Percentiles rank a stretch among this genome's conserved stretches.
phyloP scores from a whole-genome alignment of 495 filamentous ascomycete genomes.

The Penicillium malachiteum region DNA sequence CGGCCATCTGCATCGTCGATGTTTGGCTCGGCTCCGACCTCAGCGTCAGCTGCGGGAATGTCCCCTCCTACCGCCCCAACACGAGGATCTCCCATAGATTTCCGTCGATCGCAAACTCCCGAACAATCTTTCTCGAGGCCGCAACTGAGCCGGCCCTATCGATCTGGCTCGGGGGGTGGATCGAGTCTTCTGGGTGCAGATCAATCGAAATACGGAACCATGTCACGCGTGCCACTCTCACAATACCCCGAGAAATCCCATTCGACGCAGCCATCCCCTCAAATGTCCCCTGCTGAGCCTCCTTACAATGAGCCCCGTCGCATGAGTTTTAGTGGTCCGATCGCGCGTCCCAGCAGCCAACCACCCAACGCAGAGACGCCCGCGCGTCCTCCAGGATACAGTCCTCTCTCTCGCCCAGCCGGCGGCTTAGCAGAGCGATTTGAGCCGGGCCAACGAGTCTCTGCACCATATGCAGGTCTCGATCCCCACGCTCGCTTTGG shows the following conservation, averaged over 20 bases:
- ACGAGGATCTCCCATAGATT: conserved; percentile 52
- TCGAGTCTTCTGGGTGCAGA: conserved; percentile 30
- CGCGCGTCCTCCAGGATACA: conserved; percentile 35
- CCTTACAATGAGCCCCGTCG: conserved; percentile 38
- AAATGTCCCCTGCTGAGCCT: conserved; percentile 35
- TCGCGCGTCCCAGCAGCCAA: conserved; percentile 44
- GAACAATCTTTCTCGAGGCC: conserved; percentile 52
- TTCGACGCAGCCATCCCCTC: conserved; percentile 43
- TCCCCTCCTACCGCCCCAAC: conserved; percentile 47
- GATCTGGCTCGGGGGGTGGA: conserved; percentile 45
- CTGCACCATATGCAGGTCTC: conserved; percentile 30
- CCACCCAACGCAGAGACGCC: conserved; percentile 41
- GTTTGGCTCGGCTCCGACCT: conserved; percentile 31
- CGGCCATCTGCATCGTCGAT: conserved; percentile 51
- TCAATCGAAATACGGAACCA: conserved; percentile 35
- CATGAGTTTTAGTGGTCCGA: conserved; percentile 41
- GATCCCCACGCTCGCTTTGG: conserved; percentile 32
- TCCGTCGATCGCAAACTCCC: conserved; percentile 72
- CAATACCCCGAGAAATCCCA: conserved; percentile 42
- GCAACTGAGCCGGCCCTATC: conserved; percentile 36
- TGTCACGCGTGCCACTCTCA: conserved; percentile 31
- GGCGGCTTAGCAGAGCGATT: conserved; percentile 29
- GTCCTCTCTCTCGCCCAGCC: conserved; percentile 35
- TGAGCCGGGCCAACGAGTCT: conserved; percentile 19
- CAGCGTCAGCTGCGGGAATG: conserved; percentile 37